Evolutionary conservation across 352 stramenopile genomes (phyloP), one percentile per base, ranked within the genome.

Genomic region (Sclerospora graminicola): DNA sequence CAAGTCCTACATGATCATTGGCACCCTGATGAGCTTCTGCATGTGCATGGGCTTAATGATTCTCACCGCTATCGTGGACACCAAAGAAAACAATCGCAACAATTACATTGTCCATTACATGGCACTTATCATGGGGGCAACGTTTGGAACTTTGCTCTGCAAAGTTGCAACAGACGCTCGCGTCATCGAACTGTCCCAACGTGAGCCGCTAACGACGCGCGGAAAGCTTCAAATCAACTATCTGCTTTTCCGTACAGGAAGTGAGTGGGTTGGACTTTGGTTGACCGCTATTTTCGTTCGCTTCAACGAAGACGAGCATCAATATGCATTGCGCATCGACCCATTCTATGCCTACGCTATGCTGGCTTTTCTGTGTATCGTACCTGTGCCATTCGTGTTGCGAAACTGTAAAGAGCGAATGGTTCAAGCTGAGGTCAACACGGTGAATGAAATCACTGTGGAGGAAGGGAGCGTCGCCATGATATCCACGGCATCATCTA

Each of bases 1-100:
- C 37, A 95, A 95, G 65, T 85, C 84, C 14, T 96, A 97, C 62
- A 95, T 96, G 65, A 70, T 92, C 20, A 57, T 84, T 8, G 88
- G 88, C 39, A 71, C 56, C 16, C 13, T 69, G 19, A 13, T 89
- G 11, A 77, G 61, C 36, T 79, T 84, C 34, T 23, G 66, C 33
- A 75, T 70, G 51, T 69, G 69, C 18, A 63, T 73, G 35, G 61
- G 65, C 1, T 53, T 90, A 24, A 63, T 67, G 23, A 66, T 73
- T 43, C 54, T 75, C 44, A 74, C 75, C 29, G 67, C 71, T 31
- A 66, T 55, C 1, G 49, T 60, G 41, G 61, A 65, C 18, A 58
- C 66, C 13, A 45, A 68, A 16, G 28, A 57, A 7, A 45, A 48
- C 2, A 65, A 36, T 0, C 62, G 67, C 14, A 30, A 50, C 10